A percentile compares a stretch with the other conserved stretches of the same genome.
Conservation (phyloP, 2,329 filamentous ascomycete genomes). For the Clonostachys rosea region DNA sequence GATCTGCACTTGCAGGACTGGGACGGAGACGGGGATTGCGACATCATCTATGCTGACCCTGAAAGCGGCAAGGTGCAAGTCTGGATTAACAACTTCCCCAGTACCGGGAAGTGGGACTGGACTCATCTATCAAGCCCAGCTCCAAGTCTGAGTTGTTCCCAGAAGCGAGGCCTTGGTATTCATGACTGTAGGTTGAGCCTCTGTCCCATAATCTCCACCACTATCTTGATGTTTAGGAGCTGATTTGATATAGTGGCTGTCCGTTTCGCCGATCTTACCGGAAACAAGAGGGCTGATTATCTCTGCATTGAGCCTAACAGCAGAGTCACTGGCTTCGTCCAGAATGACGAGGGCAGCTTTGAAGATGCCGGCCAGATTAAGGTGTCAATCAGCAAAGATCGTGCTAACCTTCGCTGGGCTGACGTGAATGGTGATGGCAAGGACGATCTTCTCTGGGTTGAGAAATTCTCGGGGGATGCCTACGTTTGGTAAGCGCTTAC, state of each 20-base stretch:
- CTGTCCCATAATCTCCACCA: too few relatives aligned
- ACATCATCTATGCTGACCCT: constrained; percentile 21
- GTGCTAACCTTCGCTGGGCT: constrained; percentile 26
- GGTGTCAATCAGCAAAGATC: constrained; percentile 17
- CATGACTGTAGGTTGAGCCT: too few relatives aligned
- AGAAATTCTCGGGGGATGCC: too few relatives aligned
- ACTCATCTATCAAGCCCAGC: too few relatives aligned
- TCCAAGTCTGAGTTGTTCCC: too few relatives aligned
- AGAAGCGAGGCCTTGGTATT: too few relatives aligned
- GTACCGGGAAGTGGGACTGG: background rate
- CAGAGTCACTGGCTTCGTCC: too few relatives aligned
- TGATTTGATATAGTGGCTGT: constrained; percentile 6
- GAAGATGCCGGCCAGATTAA: constrained; percentile 19
- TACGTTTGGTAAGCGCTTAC: too few relatives aligned
- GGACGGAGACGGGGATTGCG: constrained; percentile 26
- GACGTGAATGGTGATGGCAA: constrained; percentile 24
- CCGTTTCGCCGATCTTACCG: constrained; percentile 22
- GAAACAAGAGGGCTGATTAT: constrained; percentile 19
- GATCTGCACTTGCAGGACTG: constrained; percentile 26
- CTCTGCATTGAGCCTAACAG: constrained; percentile 17
- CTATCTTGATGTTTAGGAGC: too few relatives aligned
- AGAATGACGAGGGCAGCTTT: constrained; percentile 9
- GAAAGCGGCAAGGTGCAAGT: constrained; percentile 15
- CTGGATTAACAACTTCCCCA: constrained; percentile 13
- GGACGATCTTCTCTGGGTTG: too few relatives aligned